Percentiles rank a stretch among this genome's conserved stretches.
These are phyloP conservation scores for Pyrrhoderma noxium DNA, from an alignment of 1,284 basidiomycete species.

Conservation along the genomic window DNA sequence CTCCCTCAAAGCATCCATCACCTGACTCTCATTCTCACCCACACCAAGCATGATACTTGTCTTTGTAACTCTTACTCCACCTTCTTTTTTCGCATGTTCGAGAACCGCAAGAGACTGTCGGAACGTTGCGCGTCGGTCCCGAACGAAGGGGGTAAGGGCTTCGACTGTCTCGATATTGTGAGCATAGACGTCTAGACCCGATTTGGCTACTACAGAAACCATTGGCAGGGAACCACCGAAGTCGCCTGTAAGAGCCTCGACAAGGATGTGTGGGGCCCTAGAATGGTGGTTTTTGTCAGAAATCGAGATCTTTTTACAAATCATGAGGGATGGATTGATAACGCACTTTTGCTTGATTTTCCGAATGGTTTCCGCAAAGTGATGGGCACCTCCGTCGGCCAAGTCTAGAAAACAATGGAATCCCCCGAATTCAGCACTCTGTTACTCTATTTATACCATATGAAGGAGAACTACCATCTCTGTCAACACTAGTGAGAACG, in stretches of 20 bases:
- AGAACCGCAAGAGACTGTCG: slow-evolving; percentile 84
- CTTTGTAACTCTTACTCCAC: slow-evolving; percentile 82
- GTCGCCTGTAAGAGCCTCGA: slow-evolving; percentile 96
- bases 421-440: slow-evolving; percentile 7
- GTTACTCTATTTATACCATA: too few relatives aligned
- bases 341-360: slow-evolving; percentile 92
- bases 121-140: slow-evolving; percentile 92
- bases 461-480: slow-evolving; percentile 65
- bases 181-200: slow-evolving; percentile 95
- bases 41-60: slow-evolving; percentile 99
- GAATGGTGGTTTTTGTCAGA: too few relatives aligned
- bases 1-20: slow-evolving; percentile 81
- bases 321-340: neutral
- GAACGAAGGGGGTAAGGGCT: slow-evolving; percentile 87
- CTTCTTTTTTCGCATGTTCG: slow-evolving; percentile 73
- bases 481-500: slow-evolving; percentile 93
- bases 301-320: neutral
- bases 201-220: slow-evolving; percentile 80
- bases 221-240: slow-evolving; percentile 76
- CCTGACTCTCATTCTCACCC: slow-evolving; percentile 83
- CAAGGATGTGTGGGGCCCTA: slow-evolving; percentile 90
- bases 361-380: slow-evolving; percentile 91
- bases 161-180: slow-evolving; percentile 98
- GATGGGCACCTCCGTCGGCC: slow-evolving; percentile 84
- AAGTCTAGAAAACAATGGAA: slow-evolving; percentile 56